Percentiles rank a stretch among this genome's conserved stretches.
These are phyloP conservation scores for Phaseolus coccineus DNA, from an alignment of 331 rosid genomes.

Conservation along the genomic window DNA sequence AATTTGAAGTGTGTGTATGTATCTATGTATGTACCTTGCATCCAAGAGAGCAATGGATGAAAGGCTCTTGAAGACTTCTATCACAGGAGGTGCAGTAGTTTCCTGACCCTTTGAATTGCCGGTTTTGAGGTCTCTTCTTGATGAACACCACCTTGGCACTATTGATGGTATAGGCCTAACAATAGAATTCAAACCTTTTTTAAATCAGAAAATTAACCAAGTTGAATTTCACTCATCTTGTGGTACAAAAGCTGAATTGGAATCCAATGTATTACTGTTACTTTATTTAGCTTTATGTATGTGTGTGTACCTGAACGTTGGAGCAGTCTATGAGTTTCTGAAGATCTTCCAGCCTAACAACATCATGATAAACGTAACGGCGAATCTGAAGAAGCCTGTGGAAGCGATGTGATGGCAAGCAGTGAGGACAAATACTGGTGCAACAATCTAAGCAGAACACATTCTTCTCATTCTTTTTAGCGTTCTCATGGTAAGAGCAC, in stretches of 20 bases:
- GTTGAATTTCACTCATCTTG: conserved; percentile 15
- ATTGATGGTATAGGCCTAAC: conserved; percentile 87
- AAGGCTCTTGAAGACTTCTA: conserved; percentile 97
- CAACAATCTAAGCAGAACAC: conserved; percentile 97
- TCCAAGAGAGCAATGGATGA: conserved; percentile 88
- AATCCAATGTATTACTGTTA: not conserved
- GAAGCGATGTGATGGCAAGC: conserved; percentile 84
- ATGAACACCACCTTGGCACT: conserved; percentile 98
- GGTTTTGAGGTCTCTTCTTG: conserved; percentile 94
- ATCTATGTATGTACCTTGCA: conserved; percentile 74
- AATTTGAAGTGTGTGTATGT: not conserved
- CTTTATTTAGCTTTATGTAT: not conserved
- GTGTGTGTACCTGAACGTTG: conserved; percentile 77
- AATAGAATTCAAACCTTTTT: conserved; percentile 12
- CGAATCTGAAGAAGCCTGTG: conserved; percentile 98
- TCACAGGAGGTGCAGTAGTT: conserved; percentile 96
- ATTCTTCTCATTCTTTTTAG: conserved; percentile 94
- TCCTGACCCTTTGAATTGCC: conserved; percentile 97
- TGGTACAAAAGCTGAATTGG: conserved; percentile 33
- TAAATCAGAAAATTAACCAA: not conserved
- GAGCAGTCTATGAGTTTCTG: conserved; percentile 93
- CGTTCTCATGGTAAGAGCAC: conserved; percentile 77
- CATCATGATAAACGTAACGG: conserved; percentile 95
- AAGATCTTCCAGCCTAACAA: conserved; percentile 92
- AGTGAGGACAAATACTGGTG: conserved; percentile 91